A percentile compares a stretch with the other conserved stretches of the same genome.
Conservation (phyloP, 148 eudicot species). For the Cornus controversa region DNA sequence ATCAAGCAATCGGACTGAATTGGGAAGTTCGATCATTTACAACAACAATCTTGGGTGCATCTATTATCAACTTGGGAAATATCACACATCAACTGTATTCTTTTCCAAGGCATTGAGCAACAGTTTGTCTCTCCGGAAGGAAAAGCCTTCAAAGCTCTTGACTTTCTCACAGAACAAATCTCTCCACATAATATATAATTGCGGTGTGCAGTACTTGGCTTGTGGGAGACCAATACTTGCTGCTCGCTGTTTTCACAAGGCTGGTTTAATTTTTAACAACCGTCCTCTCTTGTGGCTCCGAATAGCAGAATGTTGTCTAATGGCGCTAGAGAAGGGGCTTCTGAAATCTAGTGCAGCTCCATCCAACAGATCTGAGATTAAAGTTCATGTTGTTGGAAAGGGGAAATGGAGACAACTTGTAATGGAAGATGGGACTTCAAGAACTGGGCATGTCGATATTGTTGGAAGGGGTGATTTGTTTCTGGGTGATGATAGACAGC, state of each 20-base stretch:
- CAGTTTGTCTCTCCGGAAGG: conserved; percentile 59
- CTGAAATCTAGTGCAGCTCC: conserved; percentile 26
- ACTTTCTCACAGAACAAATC: conserved; percentile 78
- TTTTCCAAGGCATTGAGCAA: conserved; percentile 74
- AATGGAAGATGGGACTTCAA: conserved; percentile 34
- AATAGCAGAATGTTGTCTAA: conserved; percentile 85
- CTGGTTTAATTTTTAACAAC: conserved; percentile 56
- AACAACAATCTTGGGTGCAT: conserved; percentile 92
- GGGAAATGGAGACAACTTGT: conserved; percentile 91
- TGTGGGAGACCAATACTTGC: conserved; percentile 86
- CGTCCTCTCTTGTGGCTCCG: conserved; percentile 86
- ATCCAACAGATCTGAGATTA: conserved; percentile 40
- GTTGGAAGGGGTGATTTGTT: conserved; percentile 31
- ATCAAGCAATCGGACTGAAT: conserved; percentile 56
- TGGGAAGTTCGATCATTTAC: conserved; percentile 60
- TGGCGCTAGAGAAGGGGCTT: conserved; percentile 70
- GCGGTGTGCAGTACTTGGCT: conserved; percentile 80
- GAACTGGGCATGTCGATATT: conserved; percentile 26
- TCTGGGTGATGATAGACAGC: conserved; percentile 35
- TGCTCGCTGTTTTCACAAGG: conserved; percentile 71
- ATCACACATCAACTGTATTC: conserved; percentile 65
- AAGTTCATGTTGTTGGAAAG: conserved; percentile 65
- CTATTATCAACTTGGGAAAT: conserved; percentile 69
- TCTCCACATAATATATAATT: conserved; percentile 64
- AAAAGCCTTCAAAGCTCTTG: conserved; percentile 63